Evolutionary conservation across 2,329 filamentous ascomycete genomes (phyloP).

Genomic region (Chaetomiaceae sp.): DNA sequence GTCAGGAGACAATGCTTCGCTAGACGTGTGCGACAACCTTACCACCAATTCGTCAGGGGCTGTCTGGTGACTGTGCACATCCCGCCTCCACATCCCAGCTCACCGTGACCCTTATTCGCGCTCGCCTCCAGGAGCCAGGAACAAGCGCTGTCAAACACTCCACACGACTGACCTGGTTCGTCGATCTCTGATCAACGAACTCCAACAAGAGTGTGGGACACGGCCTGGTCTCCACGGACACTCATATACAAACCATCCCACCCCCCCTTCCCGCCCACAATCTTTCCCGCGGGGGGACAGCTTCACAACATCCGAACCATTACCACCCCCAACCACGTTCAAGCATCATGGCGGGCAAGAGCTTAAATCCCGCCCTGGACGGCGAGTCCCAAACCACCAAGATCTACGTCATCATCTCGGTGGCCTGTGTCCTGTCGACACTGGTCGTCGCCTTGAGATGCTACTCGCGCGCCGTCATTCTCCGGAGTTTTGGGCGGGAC

Average conservation of each 20-base stretch:
- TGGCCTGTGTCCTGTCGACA: conserved; percentile 17
- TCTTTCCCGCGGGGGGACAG: no score
- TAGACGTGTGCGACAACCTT: no score
- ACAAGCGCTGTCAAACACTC: neutral
- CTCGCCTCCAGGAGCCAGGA: neutral
- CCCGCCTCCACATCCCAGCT: neutral
- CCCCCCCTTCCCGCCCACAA: no score
- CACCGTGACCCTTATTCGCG: neutral
- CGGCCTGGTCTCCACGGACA: neutral
- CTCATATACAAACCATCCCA: neutral
- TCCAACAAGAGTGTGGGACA: neutral
- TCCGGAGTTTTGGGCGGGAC: conserved; percentile 19
- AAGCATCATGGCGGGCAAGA: conserved; percentile 13
- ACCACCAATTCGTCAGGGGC: no score
- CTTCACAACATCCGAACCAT: no score
- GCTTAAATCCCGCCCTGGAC: conserved; percentile 17
- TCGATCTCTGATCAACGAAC: conserved; percentile 3
- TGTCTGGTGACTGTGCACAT: no score
- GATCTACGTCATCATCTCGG: conserved; percentile 18
- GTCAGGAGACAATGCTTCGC: no score
- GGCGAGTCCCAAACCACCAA: conserved; percentile 15
- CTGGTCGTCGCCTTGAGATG: conserved; percentile 13
- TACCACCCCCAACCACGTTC: no score
- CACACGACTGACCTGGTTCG: neutral
- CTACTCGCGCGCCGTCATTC: conserved; percentile 20